phyloP scores from a whole-genome alignment of 2,329 filamentous ascomycete species.

The Aspergillus pseudoglaucus region DNA sequence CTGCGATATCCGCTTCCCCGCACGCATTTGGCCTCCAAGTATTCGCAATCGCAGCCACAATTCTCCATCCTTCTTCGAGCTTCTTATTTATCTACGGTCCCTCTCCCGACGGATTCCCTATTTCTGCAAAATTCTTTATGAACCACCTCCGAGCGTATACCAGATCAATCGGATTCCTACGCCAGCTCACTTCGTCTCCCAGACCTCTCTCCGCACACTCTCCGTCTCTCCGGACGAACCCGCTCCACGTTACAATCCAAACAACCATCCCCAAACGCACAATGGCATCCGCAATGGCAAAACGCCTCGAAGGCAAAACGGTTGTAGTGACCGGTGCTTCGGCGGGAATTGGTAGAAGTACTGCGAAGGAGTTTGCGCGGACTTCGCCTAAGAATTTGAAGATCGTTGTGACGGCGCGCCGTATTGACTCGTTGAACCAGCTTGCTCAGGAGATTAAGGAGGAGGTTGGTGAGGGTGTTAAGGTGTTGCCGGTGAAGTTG shows the following conservation, averaged over 20 bases:
- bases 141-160: slow-evolving; percentile 15
- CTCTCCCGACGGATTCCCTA: background rate
- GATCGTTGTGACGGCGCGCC: slow-evolving; percentile 81
- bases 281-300: slow-evolving; percentile 64
- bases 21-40: slow-evolving; percentile 4
- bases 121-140: slow-evolving; percentile 17
- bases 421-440: slow-evolving; percentile 69
- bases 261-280: slow-evolving; percentile 32
- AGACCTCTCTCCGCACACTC: slow-evolving; percentile 12
- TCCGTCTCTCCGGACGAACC: slow-evolving; percentile 8
- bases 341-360: slow-evolving; percentile 72
- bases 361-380: slow-evolving; percentile 85
- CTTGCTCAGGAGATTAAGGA: slow-evolving; percentile 68
- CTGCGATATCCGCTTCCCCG: slow-evolving; percentile 13
- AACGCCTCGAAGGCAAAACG: slow-evolving; percentile 89
- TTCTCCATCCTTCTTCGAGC: slow-evolving; percentile 2
- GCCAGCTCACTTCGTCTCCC: slow-evolving; percentile 10
- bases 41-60: background rate
- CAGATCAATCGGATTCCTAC: slow-evolving; percentile 20
- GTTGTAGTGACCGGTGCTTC: slow-evolving; percentile 87
- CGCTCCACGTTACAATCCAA: slow-evolving; percentile 15
- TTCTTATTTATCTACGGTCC: slow-evolving; percentile 2
- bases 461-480: slow-evolving; percentile 71
- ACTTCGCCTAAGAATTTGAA: slow-evolving; percentile 73
- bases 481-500: slow-evolving; percentile 74